A percentile compares a stretch with the other conserved stretches of the same genome.
Conservation (phyloP, 768 basidiomycete species). For the Lentinula raphanica region DNA sequence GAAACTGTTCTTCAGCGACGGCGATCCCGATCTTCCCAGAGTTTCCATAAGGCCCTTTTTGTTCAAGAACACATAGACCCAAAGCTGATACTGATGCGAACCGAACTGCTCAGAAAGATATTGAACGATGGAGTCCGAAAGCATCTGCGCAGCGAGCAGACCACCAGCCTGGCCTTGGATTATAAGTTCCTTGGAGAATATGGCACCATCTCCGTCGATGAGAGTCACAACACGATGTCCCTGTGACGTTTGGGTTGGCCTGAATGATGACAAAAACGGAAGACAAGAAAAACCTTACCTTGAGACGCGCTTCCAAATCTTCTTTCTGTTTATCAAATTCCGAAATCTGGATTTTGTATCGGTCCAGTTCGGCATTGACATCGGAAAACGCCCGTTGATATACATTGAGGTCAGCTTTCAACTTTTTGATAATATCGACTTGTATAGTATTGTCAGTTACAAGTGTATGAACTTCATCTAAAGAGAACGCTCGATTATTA, state of each 20-base stretch:
- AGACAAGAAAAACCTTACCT: neutral
- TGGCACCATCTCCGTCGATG: constrained; percentile 62
- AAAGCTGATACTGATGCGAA: constrained; percentile 44
- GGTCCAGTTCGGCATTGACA: constrained; percentile 1
- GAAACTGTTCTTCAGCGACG: constrained; percentile 31
- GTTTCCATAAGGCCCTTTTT: constrained; percentile 54
- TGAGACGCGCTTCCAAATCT: constrained; percentile 10
- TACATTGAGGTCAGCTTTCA: constrained; percentile 5
- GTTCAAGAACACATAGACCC: constrained; percentile 61
- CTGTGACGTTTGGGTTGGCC: neutral
- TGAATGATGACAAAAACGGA: neutral
- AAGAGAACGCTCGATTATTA: neutral
- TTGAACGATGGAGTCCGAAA: constrained; percentile 19
- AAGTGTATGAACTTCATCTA: constrained; percentile 36
- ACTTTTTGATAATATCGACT: constrained; percentile 12
- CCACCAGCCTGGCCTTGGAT: constrained; percentile 54
- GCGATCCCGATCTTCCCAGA: constrained; percentile 29
- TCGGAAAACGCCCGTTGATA: constrained; percentile 7
- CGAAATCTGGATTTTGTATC: constrained; percentile 20
- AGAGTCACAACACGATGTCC: constrained; percentile 41
- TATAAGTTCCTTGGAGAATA: constrained; percentile 52
- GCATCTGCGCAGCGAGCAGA: constrained; percentile 44
- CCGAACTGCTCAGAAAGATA: constrained; percentile 3
- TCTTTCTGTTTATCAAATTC: constrained; percentile 30
- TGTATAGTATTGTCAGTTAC: constrained; percentile 26